Evolutionary conservation across 1,139 yeast genomes (phyloP).

Genomic region (Magnusiomyces suaveolens): DNA sequence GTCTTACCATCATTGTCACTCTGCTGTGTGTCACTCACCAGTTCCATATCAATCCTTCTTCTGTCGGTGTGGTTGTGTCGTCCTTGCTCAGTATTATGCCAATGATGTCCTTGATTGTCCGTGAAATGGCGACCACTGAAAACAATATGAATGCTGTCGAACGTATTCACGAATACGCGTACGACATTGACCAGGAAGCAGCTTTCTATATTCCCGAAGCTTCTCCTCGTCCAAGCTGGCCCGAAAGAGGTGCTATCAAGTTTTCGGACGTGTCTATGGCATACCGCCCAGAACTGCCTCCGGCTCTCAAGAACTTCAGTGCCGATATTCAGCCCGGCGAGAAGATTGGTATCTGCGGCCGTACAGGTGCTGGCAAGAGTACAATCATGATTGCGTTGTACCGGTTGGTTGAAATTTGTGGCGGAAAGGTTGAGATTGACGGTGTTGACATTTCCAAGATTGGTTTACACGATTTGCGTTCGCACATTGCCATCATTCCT

Average conservation of each 20-base stretch:
- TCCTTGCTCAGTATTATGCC: conserved; percentile 28
- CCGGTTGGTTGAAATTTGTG: conserved; percentile 47
- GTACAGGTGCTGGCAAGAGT: conserved; percentile 75
- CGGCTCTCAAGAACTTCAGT: conserved; percentile 50
- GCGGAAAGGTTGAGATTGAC: conserved; percentile 49
- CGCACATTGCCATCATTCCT: conserved; percentile 63
- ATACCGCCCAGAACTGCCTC: conserved; percentile 69
- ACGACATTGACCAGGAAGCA: conserved; percentile 57
- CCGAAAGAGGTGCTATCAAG: conserved; percentile 44
- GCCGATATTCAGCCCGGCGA: conserved; percentile 43
- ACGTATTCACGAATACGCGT: conserved; percentile 62
- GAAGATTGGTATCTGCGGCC: conserved; percentile 66
- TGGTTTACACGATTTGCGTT: conserved; percentile 50
- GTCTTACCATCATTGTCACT: conserved; percentile 40
- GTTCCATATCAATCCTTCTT: conserved; percentile 52
- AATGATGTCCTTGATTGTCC: conserved; percentile 31
- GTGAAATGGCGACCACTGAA: conserved; percentile 58
- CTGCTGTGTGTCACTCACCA: conserved; percentile 55
- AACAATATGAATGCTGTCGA: conserved; percentile 84
- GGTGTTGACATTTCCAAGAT: conserved; percentile 48
- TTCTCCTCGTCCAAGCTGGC: conserved; percentile 56
- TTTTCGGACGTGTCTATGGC: conserved; percentile 53
- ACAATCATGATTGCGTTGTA: conserved; percentile 59
- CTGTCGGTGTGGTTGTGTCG: conserved; percentile 62
- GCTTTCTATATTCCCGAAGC: conserved; percentile 42